These are phyloP conservation scores for Chenopodium suecicum DNA, from an alignment of 148 eudicot species.

Conservation along the genomic window DNA sequence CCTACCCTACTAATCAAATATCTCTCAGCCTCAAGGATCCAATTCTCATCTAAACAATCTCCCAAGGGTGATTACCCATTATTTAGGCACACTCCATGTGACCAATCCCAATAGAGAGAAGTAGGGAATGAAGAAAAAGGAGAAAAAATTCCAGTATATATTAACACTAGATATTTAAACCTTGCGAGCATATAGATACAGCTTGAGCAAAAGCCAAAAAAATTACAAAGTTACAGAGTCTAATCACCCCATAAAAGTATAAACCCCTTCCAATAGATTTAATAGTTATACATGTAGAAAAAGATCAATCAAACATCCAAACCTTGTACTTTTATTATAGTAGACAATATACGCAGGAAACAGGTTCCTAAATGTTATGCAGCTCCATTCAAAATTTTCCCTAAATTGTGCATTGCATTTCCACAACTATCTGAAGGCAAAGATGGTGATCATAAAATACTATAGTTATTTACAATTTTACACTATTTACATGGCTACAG, in stretches of 20 bases:
- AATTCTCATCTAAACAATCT: background rate
- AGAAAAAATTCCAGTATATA: background rate
- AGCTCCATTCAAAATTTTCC: background rate
- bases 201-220: background rate
- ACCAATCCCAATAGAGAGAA: background rate
- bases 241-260: no score
- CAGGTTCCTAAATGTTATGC: background rate
- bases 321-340: background rate
- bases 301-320: no score
- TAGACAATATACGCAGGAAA: no score
- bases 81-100: background rate
- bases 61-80: background rate
- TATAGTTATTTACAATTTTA: no score
- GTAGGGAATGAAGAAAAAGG: background rate
- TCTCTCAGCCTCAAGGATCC: background rate
- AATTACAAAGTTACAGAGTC: no score
- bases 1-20: background rate
- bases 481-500: background rate
- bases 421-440: background rate
- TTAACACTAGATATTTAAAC: background rate
- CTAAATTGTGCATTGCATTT: background rate
- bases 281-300: no score
- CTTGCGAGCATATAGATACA: background rate
- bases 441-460: background rate
- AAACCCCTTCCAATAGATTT: no score